Percentiles rank a stretch among this genome's conserved stretches.
These are phyloP conservation scores for Blastocystis sp. DNA, from an alignment of 352 stramenopile genomes.

Conservation along the genomic window DNA sequence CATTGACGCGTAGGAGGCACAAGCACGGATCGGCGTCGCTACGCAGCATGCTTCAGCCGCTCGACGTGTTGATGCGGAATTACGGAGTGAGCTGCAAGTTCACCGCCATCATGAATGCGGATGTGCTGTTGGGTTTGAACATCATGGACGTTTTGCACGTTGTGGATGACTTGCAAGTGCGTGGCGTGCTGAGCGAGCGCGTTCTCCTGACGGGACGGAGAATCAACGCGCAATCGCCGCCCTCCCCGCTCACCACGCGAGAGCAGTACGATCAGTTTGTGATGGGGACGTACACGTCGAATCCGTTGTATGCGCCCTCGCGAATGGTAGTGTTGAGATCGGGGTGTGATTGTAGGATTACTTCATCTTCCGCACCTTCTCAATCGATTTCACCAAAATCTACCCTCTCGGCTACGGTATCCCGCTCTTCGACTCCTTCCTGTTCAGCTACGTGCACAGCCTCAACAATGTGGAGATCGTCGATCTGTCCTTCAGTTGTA, in stretches of 20 bases:
- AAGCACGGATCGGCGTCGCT: neutral
- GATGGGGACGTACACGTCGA: neutral
- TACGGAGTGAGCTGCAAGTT: neutral
- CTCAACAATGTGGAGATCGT: neutral
- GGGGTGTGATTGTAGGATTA: neutral
- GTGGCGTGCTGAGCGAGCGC: neutral
- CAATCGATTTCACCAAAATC: neutral
- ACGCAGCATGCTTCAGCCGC: neutral
- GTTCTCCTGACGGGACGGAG: neutral
- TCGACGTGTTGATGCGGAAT: neutral
- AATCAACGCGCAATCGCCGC: neutral
- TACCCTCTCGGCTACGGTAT: neutral
- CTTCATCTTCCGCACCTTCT: neutral
- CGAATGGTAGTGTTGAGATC: neutral
- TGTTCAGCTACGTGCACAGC: neutral
- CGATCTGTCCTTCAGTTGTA: conserved; percentile 8
- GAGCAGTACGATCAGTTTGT: neutral
- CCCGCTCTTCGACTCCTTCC: neutral
- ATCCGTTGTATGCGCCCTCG: neutral
- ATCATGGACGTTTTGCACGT: neutral
- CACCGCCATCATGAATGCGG: neutral
- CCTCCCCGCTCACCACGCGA: neutral
- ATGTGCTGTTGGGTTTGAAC: neutral
- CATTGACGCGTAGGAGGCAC: neutral
- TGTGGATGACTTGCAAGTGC: neutral